Evolutionary conservation across 2,329 filamentous ascomycete genomes (phyloP).

Genomic region (Claviceps lovelessii): DNA sequence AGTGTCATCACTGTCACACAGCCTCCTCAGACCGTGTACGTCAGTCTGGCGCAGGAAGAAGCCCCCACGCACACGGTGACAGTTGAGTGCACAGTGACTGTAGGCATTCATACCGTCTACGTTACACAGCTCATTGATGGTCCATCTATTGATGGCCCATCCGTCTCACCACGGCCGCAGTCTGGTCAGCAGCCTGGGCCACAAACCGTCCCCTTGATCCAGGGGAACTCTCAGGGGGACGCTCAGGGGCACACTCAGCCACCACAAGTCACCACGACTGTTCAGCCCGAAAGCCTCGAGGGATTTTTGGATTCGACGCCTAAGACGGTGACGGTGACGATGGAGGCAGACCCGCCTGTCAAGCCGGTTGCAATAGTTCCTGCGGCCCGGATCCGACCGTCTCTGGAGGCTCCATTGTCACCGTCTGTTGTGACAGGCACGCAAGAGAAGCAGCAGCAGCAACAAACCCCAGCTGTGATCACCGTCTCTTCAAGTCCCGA

Average conservation of each 20-base stretch:
- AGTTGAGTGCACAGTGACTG: slow-evolving; percentile 9
- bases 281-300: slow-evolving; percentile 8
- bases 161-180: slow-evolving; percentile 5
- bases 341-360: slow-evolving; percentile 6
- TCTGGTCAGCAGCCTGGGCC: background rate
- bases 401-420: background rate
- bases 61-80: slow-evolving; percentile 8
- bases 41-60: slow-evolving; percentile 9
- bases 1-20: slow-evolving; percentile 16
- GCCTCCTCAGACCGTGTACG: slow-evolving; percentile 15
- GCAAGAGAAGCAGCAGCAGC: background rate
- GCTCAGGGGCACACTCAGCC: background rate
- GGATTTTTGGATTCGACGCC: slow-evolving; percentile 4
- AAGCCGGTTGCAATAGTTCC: slow-evolving; percentile 11
- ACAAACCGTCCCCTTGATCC: slow-evolving; percentile 4
- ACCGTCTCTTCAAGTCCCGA: background rate
- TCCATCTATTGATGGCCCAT: background rate
- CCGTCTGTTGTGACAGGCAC: slow-evolving; percentile 4
- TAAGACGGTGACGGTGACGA: slow-evolving; percentile 10
- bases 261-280: slow-evolving; percentile 10
- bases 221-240: background rate
- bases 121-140: slow-evolving; percentile 1
- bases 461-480: background rate
- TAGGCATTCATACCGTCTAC: slow-evolving; percentile 8
- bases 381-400: background rate